Evolutionary conservation across 2,329 filamentous ascomycete genomes (phyloP).

Genomic region (Chalara sp.): DNA sequence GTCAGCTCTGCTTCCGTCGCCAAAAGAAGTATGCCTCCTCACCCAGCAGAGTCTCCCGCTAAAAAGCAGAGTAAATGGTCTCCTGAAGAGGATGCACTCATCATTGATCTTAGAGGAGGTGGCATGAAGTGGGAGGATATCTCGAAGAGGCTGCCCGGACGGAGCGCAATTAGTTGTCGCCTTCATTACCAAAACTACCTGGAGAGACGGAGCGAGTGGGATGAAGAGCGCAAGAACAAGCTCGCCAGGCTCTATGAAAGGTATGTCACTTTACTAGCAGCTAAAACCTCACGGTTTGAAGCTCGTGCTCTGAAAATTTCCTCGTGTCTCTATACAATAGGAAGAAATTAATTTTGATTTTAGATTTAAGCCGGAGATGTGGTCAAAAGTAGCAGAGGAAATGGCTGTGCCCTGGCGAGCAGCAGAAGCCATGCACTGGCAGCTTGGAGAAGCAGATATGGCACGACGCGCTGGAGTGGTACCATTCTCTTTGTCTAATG

Average conservation of each 20-base stretch:
- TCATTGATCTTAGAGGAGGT: slow-evolving; percentile 82
- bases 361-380: slow-evolving; percentile 97
- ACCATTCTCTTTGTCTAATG: slow-evolving; percentile 66
- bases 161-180: slow-evolving; percentile 89
- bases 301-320: background rate
- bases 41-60: slow-evolving; percentile 60
- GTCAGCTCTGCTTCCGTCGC: slow-evolving; percentile 22
- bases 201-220: slow-evolving; percentile 88
- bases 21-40: slow-evolving; percentile 47
- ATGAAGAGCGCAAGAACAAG: slow-evolving; percentile 96
- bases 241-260: slow-evolving; percentile 90
- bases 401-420: slow-evolving; percentile 94
- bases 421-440: slow-evolving; percentile 97
- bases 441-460: slow-evolving; percentile 90
- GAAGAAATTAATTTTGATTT: background rate
- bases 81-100: slow-evolving; percentile 83
- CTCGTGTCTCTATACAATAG: background rate
- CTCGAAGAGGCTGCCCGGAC: slow-evolving; percentile 79
- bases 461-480: slow-evolving; percentile 82
- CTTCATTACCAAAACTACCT: slow-evolving; percentile 97
- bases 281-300: too few relatives aligned
- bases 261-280: slow-evolving; percentile 42
- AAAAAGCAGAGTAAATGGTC: slow-evolving; percentile 99
- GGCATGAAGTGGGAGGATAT: slow-evolving; percentile 99
- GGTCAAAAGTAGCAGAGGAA: slow-evolving; percentile 90